Conservation (phyloP, 2,329 filamentous ascomycete genomes). For the Botrytis squamosa region DNA sequence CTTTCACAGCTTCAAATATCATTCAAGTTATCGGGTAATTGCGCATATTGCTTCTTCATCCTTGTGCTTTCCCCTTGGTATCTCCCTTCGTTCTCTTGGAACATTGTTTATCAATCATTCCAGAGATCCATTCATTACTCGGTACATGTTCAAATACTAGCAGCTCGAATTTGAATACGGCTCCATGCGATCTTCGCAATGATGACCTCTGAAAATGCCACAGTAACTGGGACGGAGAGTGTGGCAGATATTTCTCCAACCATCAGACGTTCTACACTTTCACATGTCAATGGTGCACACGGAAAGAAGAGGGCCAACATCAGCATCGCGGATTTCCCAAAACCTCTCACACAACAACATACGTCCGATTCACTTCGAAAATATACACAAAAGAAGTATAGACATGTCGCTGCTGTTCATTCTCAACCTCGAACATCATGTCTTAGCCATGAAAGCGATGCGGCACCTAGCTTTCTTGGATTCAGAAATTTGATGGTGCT, state of each 20-base stretch:
- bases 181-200: conserved; percentile 23
- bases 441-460: conserved; percentile 77
- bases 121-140: background rate
- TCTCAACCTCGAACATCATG: conserved; percentile 70
- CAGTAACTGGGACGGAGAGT: conserved; percentile 29
- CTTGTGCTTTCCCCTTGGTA: conserved; percentile 4
- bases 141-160: background rate
- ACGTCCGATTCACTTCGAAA: conserved; percentile 20
- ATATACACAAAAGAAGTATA: conserved; percentile 66
- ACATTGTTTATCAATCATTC: background rate
- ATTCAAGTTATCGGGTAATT: background rate
- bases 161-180: background rate
- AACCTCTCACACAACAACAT: conserved; percentile 31
- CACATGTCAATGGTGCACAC: conserved; percentile 27
- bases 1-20: background rate
- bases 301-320: conserved; percentile 18
- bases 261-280: conserved; percentile 32
- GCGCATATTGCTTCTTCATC: background rate
- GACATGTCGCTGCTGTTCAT: conserved; percentile 88
- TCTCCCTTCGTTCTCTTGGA: background rate
- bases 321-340: conserved; percentile 27
- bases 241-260: conserved; percentile 21
- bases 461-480: conserved; percentile 79
- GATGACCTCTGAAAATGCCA: conserved; percentile 31
- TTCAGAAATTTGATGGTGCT: conserved; percentile 97